Base-by-base conservation (phyloP, 2,329 filamentous ascomycete genomes). In the Xylariaceae sp. region DNA sequence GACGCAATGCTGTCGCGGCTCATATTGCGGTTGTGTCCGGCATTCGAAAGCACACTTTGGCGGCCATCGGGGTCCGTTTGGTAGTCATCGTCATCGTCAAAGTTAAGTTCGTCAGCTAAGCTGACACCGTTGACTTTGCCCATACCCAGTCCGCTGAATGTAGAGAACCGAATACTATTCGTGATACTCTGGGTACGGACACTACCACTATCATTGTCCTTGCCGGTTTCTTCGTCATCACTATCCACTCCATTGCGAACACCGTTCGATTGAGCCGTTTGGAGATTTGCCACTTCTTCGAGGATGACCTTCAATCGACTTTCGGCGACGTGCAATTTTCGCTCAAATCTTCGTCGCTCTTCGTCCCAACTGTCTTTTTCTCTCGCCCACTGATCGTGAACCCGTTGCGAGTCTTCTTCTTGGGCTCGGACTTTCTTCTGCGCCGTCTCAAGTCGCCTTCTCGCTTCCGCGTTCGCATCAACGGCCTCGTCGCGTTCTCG, bases 261-360 rank as follows among this genome's bases (percentile, higher is more conserved):
- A 49, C 54, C 71, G 59, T 75, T 76, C 45, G 75, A 59, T 41
- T 82, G 81, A 2, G 77, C 77, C 36, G 79, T 79, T 64, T 92
- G 85, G 51, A 85, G 84, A 3, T 83, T 80, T n/a, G 86, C 85
- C 43, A 99, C 83, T 72, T 97, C 94, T 30, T 93, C 91, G 37
- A 99, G 78, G 9, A 99, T 82, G 9, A 84, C 81, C 69, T 93
- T 94, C 49, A 99, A 73, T 30, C 93, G 86, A 24, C 82, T 89
- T 73, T 99, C 94, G 2, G 92, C 89, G n/a, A 97, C 82, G 70
- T 97, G 92, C 11, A 96, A 76, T 63, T 89, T 91, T 51, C 90
- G 86, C 71, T 99, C 93, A 56, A 91, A 81, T 50, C 84, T 88
- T 49, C 92, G 86, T 65, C 85, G 88, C 69, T 96, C 92, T 40